These are phyloP conservation scores for Nepenthes mirabilis DNA, from an alignment of 148 eudicot species.

Conservation along the genomic window DNA sequence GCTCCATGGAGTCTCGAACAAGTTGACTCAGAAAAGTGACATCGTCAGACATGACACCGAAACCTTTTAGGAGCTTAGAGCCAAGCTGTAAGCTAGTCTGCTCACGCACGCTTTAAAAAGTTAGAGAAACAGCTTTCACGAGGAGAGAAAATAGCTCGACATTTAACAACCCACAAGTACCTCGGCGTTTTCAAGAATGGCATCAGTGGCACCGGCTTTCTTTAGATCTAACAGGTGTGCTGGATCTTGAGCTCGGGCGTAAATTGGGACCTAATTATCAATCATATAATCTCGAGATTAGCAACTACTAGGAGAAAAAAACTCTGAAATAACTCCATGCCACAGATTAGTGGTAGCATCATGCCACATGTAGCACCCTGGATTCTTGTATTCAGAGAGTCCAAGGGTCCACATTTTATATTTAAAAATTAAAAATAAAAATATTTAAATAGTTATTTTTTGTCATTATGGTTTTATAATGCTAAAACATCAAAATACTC, in stretches of 20 bases:
- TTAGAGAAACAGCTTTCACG: slow-evolving; percentile 4
- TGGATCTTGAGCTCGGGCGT: slow-evolving; percentile 84
- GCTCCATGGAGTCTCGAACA: slow-evolving; percentile 78
- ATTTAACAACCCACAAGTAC: slow-evolving; percentile 21
- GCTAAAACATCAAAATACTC: too few relatives aligned
- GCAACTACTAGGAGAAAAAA: not conserved
- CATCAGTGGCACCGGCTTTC: slow-evolving; percentile 93
- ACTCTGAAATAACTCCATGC: too few relatives aligned
- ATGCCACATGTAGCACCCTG: too few relatives aligned
- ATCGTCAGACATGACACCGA: slow-evolving; percentile 94
- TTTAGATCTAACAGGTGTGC: slow-evolving; percentile 77
- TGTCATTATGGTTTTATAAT: too few relatives aligned
- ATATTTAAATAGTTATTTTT: too few relatives aligned
- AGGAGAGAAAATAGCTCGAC: not conserved
- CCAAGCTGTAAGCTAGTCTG: slow-evolving; percentile 98
- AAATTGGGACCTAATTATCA: slow-evolving; percentile 57
- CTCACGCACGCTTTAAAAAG: slow-evolving; percentile 5
- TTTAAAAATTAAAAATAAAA: too few relatives aligned
- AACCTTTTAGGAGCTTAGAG: slow-evolving; percentile 83
- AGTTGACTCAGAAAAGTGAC: slow-evolving; percentile 67
- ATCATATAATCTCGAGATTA: not conserved
- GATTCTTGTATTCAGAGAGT: too few relatives aligned
- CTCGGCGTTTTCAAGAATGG: slow-evolving; percentile 93
- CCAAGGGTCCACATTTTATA: too few relatives aligned
- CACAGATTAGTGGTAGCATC: too few relatives aligned